Base-by-base conservation (phyloP, 495 filamentous ascomycete species). In the Talaromyces trachyspermus region DNA sequence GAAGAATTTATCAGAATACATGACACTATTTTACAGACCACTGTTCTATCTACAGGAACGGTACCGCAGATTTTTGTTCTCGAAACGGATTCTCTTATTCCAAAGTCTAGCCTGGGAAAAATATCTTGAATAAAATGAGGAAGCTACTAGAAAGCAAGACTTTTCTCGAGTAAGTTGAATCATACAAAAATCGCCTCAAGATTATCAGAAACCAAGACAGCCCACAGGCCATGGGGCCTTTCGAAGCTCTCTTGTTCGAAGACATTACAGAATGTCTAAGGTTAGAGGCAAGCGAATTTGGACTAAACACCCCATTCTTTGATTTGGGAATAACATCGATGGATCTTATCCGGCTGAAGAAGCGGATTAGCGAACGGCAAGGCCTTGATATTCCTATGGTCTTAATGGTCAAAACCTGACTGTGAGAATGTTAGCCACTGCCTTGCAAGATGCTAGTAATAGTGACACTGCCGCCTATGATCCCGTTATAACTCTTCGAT, bases 31-130 rank as follows among this genome's bases (percentile, higher is more conserved):
- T 9, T 22, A 2, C 15, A 5, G 37, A 18, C 15, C 4, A 22
- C 19, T 17, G 17, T 22, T 11, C 4, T 18, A 22, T 17, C 37
- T 5, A 22, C 4, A 40, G 19, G 37, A 9, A 10, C 37, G 9
- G 17, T 9, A 3, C 37, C 37, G 11, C 19, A 19, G 3, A 23
- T 54, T 9, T 17, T 64, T 5, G 56, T 61, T 0, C 37, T 66
- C 6, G 23, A 32, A 0, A 36, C 12, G 5, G 18, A 5, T 0
- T 17, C 18, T 5, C 43, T 65, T 12, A 24, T 43, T 6, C 71
- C 61, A 49, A n/a, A n/a, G n/a, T 56, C 69, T 3, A 53, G 71
- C 0, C 58, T 77, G 8, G 75, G 73, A 2, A 78, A 78, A 53
- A 32, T 78, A 3, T 74, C 74, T 5, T 57, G 66, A 2, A 29